Evolutionary conservation across 139 green algal species (phyloP), one percentile per base, ranked within the genome.

Genomic region (Chlorella sorokiniana): DNA sequence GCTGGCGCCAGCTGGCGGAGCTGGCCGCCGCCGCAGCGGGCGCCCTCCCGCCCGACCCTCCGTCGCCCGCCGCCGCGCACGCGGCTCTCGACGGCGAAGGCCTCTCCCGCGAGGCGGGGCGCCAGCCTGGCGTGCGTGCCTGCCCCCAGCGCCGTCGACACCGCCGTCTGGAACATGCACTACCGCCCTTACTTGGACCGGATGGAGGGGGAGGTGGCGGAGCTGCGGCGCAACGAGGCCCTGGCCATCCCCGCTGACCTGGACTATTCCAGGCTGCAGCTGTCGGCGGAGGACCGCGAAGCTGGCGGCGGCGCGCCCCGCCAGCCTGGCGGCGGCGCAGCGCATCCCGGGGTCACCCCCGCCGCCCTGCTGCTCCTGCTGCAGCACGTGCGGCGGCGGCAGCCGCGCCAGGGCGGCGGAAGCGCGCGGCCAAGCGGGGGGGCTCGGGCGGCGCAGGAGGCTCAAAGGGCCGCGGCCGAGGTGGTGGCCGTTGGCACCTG

Each of bases 231-330:
- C 22, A 89, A 91, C 42, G 89, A 94, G 72, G 78, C 73, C 29
- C 52, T 91, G 52, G 23, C 37, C 9, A 67, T 93, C 27, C 90
- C 90, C 0, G 22, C 40, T 0, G 73, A 84, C 41, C 35, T 93
- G 37, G 86, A 94, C 78, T 94, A 92, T 44, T 38, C 8, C 38
- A 22, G 10, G 4, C 27, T 93, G 42, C 85, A 89, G 64, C 72
- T 94, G 22, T 92, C 88, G 16, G 54, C 59, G 0, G 90, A 94
- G 81, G 90, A 94, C 75, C 69, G 72, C 11, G 68, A 93, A 93
- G 78, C 67, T 94, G 61, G 31, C 61, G 8, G 54, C 82, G 9
- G 77, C 62, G 25, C 70, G 84, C 2, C 89, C 89, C 22, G 38
- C 81, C 27, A 90, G 51, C 40, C 79, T 93, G 35, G 88, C 78